phyloP scores from a whole-genome alignment of 225 moss, liverwort and hornwort genomes.

The Antitrichia curtipendula region DNA sequence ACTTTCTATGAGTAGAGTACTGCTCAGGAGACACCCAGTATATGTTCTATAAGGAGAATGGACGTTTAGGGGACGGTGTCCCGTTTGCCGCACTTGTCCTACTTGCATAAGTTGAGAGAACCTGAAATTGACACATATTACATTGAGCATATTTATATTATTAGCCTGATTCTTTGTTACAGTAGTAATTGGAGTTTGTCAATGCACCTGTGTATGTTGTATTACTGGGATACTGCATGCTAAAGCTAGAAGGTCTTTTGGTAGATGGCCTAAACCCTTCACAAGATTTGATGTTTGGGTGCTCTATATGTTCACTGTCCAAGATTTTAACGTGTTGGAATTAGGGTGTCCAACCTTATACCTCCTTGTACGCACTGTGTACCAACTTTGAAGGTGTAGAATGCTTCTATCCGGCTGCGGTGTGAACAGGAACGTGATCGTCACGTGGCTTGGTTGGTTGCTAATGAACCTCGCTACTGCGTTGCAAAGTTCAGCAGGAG shows the following conservation, averaged over 20 bases:
- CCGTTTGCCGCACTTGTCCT: neutral
- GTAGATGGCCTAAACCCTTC: neutral
- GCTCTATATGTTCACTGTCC: neutral
- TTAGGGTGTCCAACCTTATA: neutral
- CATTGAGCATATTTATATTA: neutral
- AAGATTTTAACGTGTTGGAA: neutral
- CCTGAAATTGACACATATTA: neutral
- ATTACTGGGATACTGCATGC: neutral
- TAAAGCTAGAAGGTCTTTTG: neutral
- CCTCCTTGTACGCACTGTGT: neutral
- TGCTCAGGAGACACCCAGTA: neutral
- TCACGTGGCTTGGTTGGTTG: conserved; percentile 8
- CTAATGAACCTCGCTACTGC: neutral
- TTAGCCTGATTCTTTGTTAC: neutral
- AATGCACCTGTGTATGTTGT: neutral
- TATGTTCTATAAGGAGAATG: neutral
- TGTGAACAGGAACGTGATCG: conserved; percentile 1
- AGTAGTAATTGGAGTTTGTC: neutral
- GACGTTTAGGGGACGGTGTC: neutral
- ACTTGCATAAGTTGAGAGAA: neutral
- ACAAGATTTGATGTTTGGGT: neutral
- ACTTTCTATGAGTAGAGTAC: neutral
- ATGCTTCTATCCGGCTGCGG: neutral
- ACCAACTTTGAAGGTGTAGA: neutral
- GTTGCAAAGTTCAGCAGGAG: neutral